Base-by-base conservation (phyloP, 169 alveolate species). In the Theileria sp. region DNA sequence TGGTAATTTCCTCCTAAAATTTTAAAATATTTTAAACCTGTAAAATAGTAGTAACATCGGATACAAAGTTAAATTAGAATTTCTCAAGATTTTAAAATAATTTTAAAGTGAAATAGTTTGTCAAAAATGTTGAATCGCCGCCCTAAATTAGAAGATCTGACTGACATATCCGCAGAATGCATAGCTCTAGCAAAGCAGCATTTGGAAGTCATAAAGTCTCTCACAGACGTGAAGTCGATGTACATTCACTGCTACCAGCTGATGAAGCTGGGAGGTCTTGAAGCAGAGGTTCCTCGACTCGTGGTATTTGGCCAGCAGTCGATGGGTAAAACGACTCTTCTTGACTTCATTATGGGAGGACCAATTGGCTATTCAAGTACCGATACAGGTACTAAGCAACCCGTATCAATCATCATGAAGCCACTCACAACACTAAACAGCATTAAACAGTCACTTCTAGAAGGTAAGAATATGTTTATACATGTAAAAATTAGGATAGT, bases 241-340 rank as follows among this genome's bases (percentile, higher is more conserved):
- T 94, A 94, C 85, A 79, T 86, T 19, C 87, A 93, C 74, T 91
- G 94, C 73, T 92, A 86, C 64, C 96, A 94, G 79, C 87, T 94
- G 44, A 88, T 94, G 86, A 92, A 91, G 69, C 91, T 93, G 60
- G 95, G 94, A 26, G 93, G 93, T 8, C 91, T 94, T 3, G 94
- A 86, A 38, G 96, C 94, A 13, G 97, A 94, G 65, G 91, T 94
- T n/a, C 97, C 97, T 8, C 73, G 97, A 36, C 86, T 94, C 19
- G 97, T 94, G 17, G 96, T 94, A 32, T 94, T 94, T 62, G 97
- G 97, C 9, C 97, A 94, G 64, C 97, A 94, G 85, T 89, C 94
- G 44, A 94, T 94, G 97, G 97, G 97, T 25, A 94, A 94, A 70
- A 94, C 97, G 10, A 94, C 97, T 0, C 92, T 94, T 34, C 84